These are phyloP conservation scores for Penicillium verhagenii DNA, from an alignment of 495 filamentous ascomycete species.

Conservation along the genomic window DNA sequence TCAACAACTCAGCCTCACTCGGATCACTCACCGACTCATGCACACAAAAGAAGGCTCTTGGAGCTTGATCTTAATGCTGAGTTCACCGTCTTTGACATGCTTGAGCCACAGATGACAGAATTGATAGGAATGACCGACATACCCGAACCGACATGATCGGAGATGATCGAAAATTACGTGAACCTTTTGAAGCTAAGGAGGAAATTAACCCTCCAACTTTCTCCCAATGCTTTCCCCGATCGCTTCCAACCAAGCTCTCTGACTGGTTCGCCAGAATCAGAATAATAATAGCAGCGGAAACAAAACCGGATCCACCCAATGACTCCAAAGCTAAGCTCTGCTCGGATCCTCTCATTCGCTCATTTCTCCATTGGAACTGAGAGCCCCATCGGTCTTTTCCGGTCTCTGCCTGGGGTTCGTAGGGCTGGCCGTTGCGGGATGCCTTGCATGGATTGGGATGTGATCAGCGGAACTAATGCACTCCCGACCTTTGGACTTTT, in stretches of 20 bases:
- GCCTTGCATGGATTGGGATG: slow-evolving; percentile 8
- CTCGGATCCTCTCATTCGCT: slow-evolving; percentile 2
- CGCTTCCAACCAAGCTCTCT: not conserved
- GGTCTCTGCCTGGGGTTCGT: slow-evolving; percentile 26
- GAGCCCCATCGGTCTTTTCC: slow-evolving; percentile 21
- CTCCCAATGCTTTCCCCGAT: not conserved
- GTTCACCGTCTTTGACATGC: slow-evolving; percentile 17
- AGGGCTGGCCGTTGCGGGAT: slow-evolving; percentile 25
- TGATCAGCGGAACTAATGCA: slow-evolving; percentile 1
- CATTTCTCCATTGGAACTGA: slow-evolving; percentile 10
- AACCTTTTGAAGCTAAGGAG: not conserved
- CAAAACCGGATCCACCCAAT: not conserved
- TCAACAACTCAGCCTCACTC: slow-evolving; percentile 12
- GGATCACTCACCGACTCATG: slow-evolving; percentile 11
- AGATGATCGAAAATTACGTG: not conserved
- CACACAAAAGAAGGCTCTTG: not conserved
- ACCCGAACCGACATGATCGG: no score
- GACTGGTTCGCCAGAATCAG: not conserved
- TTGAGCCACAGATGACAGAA: slow-evolving; percentile 1
- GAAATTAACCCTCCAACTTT: no score
- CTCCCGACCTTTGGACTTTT: not conserved
- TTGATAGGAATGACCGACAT: no score
- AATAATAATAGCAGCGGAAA: not conserved
- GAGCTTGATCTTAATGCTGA: not conserved
- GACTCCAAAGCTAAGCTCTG: slow-evolving; percentile 4